Evolutionary conservation across 345 rosid genomes (phyloP), one percentile per base, ranked within the genome.

Genomic region (Lumnitzera littorea): DNA sequence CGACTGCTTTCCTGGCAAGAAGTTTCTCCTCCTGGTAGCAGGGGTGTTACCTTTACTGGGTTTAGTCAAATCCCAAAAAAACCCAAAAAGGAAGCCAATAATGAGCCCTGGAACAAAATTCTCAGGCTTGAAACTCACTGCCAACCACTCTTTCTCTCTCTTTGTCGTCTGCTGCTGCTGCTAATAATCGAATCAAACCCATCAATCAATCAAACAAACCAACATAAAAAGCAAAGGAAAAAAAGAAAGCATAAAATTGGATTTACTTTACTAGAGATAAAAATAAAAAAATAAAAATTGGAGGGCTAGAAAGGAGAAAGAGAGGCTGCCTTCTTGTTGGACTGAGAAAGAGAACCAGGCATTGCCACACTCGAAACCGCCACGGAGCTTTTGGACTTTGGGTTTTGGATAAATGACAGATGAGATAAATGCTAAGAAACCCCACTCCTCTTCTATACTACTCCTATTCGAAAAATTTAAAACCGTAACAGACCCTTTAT

Each of bases 31-130:
- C 68, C 62, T 83, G 54, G 76, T 54, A 0, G 56, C 24, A 52
- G 0, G 9, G 11, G 43, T 46, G 50, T 52, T 60, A 46, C 49
- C 68, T 58, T 67, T 81, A 16, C 67, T 55, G 55, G 84, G 95
- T 17, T 71, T 81, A 11, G 86, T 57, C 20, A 91, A 82, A 72
- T 91, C 98, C 79, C 80, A 61, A 29, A 91, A 61, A 78, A 85
- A 72, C 51, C 98, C 98, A 5, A 83, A 58, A 69, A 91, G 80
- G 84, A 91, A 89, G 60, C 98, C 98, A 41, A 89, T 84, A 5
- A 89, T 75, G 54, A 91, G 67, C 23, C 96, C 95, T 2, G 96
- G 95, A 64, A 89, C 68, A 65, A 89, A 84, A 70, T 91, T 91
- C 73, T 89, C 91, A 5, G 78, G 73, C 74, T 63, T 80, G 67